Evolutionary conservation across 2,329 filamentous ascomycete genomes (phyloP).

Genomic region (Calonectria fujianensis): DNA sequence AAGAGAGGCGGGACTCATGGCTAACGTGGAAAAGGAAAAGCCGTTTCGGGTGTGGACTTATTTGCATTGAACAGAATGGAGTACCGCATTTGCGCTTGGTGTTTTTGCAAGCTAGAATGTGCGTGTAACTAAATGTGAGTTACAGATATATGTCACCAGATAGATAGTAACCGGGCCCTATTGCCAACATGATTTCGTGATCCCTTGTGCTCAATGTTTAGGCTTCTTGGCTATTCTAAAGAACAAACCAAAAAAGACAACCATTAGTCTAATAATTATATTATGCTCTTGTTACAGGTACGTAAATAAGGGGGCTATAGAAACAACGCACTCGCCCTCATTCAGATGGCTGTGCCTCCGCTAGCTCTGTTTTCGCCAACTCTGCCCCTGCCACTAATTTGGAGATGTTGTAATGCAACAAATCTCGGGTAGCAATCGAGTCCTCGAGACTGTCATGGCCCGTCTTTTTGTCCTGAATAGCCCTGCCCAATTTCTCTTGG

Average conservation of each 20-base stretch:
- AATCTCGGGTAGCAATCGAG: slow-evolving; percentile 40
- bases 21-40: neutral
- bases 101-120: neutral
- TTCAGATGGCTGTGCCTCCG: neutral
- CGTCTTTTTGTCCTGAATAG: slow-evolving; percentile 25
- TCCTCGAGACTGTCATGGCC: slow-evolving; percentile 45
- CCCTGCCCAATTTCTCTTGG: slow-evolving; percentile 13
- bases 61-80: neutral
- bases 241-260: neutral
- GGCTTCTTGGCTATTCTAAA: neutral
- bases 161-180: neutral
- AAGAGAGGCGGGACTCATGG: neutral
- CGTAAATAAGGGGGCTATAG: neutral
- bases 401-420: slow-evolving; percentile 40
- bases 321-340: neutral
- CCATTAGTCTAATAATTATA: neutral
- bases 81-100: neutral
- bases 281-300: neutral
- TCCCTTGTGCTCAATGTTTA: neutral
- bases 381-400: neutral
- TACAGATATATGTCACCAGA: neutral
- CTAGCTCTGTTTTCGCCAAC: neutral
- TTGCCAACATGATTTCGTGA: neutral
- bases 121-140: neutral
- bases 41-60: neutral